Evolutionary conservation across 148 eudicot species (phyloP), one percentile per base, ranked within the genome.

Genomic region (Chenopodium formosanum): DNA sequence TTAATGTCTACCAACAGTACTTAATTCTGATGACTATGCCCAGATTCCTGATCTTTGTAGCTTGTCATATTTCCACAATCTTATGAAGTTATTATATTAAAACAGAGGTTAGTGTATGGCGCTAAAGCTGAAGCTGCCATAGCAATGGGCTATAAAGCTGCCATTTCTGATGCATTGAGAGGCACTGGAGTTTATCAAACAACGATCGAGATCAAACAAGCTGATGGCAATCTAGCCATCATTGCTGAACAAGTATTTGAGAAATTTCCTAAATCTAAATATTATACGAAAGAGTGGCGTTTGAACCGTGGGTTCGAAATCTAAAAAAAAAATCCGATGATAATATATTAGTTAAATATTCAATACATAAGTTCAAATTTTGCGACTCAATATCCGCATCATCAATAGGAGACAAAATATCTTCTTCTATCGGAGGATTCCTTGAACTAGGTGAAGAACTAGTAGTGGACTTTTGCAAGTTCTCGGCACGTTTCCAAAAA

Each of bases 211-310:
- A 91, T 90, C 88, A 93, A 91, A 80, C 89, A 79, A 86, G 94
- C 97, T 50, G 94, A 86, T 74, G 93, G 93, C 13, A 86, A 87
- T 23, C 90, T 75, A 29, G 93, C 93, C 9, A 23, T 77, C 9
- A 80, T 91, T 70, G 97, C 97, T 0, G 94, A 93, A 87, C 91
- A 91, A 86, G 93, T 93, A n/a, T 93, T 93, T 62, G 94, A 93
- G 89, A 91, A 90, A 92, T 79, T 88, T 89, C 77, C 25, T n/a
- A 62, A 22, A 20, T 62, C 66, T 9, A 62, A 25, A 25, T 25
- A 25, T 25, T 25, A 25, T 25, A 25, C 25, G 25, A 25, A 25
- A 25, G 0, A 25, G 25, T 25, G 25, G 25, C 25, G 25, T 25
- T 25, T 25, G 25, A 25, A 25, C 25, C 25, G 25, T 25, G 25